These are phyloP conservation scores for Ophiostoma tasmaniense DNA, from an alignment of 2,329 filamentous ascomycete species.

Conservation along the genomic window DNA sequence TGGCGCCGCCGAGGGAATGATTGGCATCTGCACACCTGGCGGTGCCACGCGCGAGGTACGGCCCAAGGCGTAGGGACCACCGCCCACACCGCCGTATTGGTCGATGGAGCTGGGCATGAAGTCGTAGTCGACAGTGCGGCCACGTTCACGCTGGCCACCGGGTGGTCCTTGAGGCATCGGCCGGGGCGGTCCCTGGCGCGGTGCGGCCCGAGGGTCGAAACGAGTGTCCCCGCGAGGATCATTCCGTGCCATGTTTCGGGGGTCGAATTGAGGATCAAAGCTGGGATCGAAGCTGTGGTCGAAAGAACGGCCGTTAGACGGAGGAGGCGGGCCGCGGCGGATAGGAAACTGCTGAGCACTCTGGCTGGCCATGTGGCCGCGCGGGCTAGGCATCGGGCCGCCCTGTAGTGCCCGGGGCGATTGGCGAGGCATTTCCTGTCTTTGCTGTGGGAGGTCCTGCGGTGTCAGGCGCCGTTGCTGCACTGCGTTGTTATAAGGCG, in stretches of 20 bases:
- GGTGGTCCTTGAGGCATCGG: background rate
- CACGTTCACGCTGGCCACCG: background rate
- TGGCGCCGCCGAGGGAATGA: too few species aligned
- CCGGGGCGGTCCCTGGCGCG: background rate
- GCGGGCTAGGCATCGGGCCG: background rate
- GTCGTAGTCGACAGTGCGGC: background rate
- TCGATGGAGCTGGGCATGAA: background rate
- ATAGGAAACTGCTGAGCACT: background rate
- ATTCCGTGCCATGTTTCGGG: background rate
- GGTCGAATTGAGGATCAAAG: background rate
- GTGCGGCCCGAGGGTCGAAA: background rate
- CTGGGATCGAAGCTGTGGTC: background rate
- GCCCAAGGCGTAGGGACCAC: background rate
- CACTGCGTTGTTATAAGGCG: background rate
- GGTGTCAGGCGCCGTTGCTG: conserved; percentile 7
- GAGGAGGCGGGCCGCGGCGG: background rate
- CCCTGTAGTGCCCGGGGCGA: background rate
- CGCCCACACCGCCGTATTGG: conserved; percentile 6
- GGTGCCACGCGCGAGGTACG: background rate
- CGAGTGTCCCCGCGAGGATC: background rate
- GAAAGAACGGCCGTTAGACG: background rate
- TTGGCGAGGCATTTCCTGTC: background rate
- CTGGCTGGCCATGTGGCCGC: background rate
- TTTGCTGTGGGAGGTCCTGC: background rate
- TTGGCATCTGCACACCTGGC: conserved; percentile 1